Evolutionary conservation across 192 early-diverging fungal genomes (phyloP).

Genomic region (Linnemannia exigua): DNA sequence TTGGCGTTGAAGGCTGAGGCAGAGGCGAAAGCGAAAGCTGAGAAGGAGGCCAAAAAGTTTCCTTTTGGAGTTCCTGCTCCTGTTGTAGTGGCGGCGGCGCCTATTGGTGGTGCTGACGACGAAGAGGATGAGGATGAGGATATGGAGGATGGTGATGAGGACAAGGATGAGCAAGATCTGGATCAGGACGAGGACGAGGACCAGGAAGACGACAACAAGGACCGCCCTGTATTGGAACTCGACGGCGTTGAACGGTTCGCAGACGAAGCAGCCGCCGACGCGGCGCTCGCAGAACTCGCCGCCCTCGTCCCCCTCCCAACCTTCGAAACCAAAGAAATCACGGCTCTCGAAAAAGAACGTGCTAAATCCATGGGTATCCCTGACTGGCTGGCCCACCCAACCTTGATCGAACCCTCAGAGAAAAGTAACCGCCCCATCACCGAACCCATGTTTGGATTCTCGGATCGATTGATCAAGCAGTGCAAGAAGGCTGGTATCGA

Average conservation of each 20-base stretch:
- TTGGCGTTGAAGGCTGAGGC: slow-evolving; percentile 50
- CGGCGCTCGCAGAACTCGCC: slow-evolving; percentile 40
- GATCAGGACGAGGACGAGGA: slow-evolving; percentile 11
- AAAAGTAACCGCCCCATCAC: slow-evolving; percentile 62
- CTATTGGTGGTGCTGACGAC: too few species aligned
- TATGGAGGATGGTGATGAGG: neutral
- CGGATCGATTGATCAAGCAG: slow-evolving; percentile 69
- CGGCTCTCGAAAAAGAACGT: slow-evolving; percentile 56
- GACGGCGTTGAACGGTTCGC: slow-evolving; percentile 19
- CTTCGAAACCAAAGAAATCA: slow-evolving; percentile 55
- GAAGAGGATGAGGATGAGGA: neutral
- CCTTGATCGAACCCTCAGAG: slow-evolving; percentile 70
- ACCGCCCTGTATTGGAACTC: slow-evolving; percentile 33
- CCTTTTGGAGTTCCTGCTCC: neutral
- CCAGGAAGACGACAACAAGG: slow-evolving; percentile 22
- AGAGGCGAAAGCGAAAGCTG: slow-evolving; percentile 16
- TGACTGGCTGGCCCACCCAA: slow-evolving; percentile 89
- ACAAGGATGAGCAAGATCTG: neutral
- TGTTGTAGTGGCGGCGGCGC: neutral
- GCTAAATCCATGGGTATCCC: slow-evolving; percentile 84
- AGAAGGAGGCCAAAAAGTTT: slow-evolving; percentile 6
- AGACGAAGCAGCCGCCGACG: slow-evolving; percentile 35
- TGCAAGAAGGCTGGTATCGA: slow-evolving; percentile 75
- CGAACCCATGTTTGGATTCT: slow-evolving; percentile 72
- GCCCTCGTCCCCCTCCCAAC: slow-evolving; percentile 60